A percentile compares a stretch with the other conserved stretches of the same genome.
Conservation (phyloP, 169 alveolate species). For the Pseudocohnilembus persalinus region DNA sequence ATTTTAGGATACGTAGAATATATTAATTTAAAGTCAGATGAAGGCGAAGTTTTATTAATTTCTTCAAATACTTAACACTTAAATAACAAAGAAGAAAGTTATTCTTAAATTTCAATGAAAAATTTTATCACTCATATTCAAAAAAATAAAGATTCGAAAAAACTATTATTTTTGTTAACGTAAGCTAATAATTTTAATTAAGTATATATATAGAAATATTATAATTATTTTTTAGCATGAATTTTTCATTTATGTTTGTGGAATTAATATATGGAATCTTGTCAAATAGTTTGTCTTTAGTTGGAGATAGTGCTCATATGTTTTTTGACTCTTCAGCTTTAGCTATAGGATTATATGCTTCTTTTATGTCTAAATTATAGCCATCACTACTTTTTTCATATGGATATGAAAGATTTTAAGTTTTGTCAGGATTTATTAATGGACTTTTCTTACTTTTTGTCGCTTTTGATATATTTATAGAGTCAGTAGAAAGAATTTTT, state of each 20-base stretch:
- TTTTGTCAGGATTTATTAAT: slow-evolving; percentile 80
- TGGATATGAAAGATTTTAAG: slow-evolving; percentile 81
- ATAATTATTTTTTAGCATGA: slow-evolving; percentile 54
- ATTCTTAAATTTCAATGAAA: slow-evolving; percentile 19
- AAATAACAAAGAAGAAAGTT: slow-evolving; percentile 6
- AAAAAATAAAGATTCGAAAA: slow-evolving; percentile 31
- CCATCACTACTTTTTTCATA: slow-evolving; percentile 73
- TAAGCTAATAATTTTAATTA: slow-evolving; percentile 8
- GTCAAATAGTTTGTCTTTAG: slow-evolving; percentile 79
- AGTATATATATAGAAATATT: background rate
- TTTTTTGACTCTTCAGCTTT: slow-evolving; percentile 87
- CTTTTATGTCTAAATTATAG: slow-evolving; percentile 72
- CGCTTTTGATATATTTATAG: slow-evolving; percentile 79
- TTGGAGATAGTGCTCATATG: slow-evolving; percentile 88
- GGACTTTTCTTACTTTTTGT: slow-evolving; percentile 82
- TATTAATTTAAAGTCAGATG: background rate
- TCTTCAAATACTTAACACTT: slow-evolving; percentile 2
- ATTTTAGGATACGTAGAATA: slow-evolving; percentile 2
- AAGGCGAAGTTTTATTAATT: background rate
- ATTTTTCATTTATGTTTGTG: slow-evolving; percentile 85
- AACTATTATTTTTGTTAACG: slow-evolving; percentile 42
- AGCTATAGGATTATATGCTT: slow-evolving; percentile 81
- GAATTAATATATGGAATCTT: slow-evolving; percentile 82
- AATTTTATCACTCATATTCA: slow-evolving; percentile 25
- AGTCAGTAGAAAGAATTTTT: slow-evolving; percentile 83